phyloP scores from a whole-genome alignment of 2,329 filamentous ascomycete genomes.

The Amphichorda felina region DNA sequence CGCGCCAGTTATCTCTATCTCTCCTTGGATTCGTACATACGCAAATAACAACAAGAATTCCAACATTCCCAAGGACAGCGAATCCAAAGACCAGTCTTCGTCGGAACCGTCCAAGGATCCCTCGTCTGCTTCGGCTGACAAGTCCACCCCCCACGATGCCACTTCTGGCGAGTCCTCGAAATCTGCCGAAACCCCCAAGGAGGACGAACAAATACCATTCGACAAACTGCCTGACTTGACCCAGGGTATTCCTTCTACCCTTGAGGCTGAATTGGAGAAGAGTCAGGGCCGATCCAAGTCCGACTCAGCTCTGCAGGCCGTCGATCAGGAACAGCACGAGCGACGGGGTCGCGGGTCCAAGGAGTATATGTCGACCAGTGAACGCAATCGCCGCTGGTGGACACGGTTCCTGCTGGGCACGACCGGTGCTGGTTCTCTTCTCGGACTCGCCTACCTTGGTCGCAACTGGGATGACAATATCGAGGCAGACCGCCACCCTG shows the following conservation, averaged over 20 bases:
- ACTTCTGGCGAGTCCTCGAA: conserved; percentile 11
- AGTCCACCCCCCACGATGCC: conserved; percentile 10
- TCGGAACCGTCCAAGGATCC: conserved; percentile 9
- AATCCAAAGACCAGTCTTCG: conserved; percentile 2
- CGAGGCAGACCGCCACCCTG: conserved; percentile 56
- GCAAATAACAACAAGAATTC: conserved; percentile 8
- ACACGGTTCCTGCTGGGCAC: conserved; percentile 63
- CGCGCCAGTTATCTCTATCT: conserved; percentile 8
- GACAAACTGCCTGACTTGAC: conserved; percentile 79
- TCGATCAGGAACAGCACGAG: conserved; percentile 23
- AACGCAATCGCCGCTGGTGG: conserved; percentile 65
- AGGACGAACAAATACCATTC: conserved; percentile 34
- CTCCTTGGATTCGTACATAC: conserved; percentile 17
- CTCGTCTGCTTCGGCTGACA: conserved; percentile 9
- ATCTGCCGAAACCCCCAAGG: conserved; percentile 5
- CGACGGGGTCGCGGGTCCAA: conserved; percentile 35
- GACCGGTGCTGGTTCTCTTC: conserved; percentile 42
- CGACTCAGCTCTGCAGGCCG: conserved; percentile 17
- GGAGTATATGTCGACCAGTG: conserved; percentile 83
- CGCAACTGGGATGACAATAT: conserved; percentile 79
- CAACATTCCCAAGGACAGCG: not conserved
- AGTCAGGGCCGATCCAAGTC: conserved; percentile 18
- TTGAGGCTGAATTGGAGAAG: conserved; percentile 60
- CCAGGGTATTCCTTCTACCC: conserved; percentile 86
- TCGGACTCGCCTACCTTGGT: conserved; percentile 63